These are phyloP conservation scores for Fraxinus baroniana DNA, from an alignment of 305 asterid species.

Conservation along the genomic window DNA sequence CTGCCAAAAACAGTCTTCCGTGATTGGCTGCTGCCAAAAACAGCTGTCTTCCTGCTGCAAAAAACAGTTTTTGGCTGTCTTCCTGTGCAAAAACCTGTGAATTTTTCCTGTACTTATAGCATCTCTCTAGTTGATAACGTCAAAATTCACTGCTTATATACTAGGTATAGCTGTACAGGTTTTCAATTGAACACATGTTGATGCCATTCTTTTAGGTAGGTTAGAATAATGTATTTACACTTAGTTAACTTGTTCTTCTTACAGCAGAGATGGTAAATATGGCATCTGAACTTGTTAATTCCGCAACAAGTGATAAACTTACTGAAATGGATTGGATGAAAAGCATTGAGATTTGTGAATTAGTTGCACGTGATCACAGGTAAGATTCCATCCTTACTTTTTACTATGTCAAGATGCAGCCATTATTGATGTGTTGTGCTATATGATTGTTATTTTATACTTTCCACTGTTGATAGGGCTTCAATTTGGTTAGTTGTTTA, in stretches of 20 bases:
- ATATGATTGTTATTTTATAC: not conserved
- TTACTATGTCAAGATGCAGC: not conserved
- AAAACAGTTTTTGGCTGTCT: no score
- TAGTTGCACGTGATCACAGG: constrained; percentile 82
- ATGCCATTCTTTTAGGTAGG: constrained; percentile 5
- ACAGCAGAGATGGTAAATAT: constrained; percentile 45
- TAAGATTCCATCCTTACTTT: constrained; percentile 20
- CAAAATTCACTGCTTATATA: not conserved
- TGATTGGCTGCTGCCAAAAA: no score
- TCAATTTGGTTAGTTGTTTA: not conserved
- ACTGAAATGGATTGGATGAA: constrained; percentile 87
- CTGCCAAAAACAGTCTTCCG: no score
- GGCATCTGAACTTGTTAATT: constrained; percentile 85
- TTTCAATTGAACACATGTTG: not conserved
- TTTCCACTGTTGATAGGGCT: not conserved
- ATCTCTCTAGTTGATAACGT: not conserved
- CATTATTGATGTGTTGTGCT: not conserved
- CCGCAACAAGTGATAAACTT: constrained; percentile 85
- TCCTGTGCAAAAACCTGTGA: no score
- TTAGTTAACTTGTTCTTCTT: constrained; percentile 24
- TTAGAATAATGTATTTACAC: not conserved
- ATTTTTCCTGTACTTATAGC: no score
- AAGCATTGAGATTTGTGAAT: constrained; percentile 84
- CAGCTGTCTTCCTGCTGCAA: no score
- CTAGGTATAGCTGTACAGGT: not conserved